phyloP scores from a whole-genome alignment of 495 filamentous ascomycete species.

The Talaromyces wortmannii region DNA sequence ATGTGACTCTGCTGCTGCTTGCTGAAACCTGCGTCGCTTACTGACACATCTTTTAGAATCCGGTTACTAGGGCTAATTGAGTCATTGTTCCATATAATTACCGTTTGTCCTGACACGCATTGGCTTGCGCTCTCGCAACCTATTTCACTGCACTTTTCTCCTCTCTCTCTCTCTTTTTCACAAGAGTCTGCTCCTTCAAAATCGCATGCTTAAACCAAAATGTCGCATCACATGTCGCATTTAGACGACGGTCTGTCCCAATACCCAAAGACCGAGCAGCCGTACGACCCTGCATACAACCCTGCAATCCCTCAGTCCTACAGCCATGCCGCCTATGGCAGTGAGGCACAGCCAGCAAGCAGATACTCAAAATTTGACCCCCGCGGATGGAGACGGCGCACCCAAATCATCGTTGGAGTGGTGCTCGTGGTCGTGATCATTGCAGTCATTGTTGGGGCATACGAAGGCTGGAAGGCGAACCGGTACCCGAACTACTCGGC shows the following conservation, averaged over 20 bases:
- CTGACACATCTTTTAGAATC: no score
- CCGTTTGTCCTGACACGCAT: no score
- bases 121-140: no score
- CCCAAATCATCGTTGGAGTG: conserved; percentile 27
- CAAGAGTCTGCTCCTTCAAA: no score
- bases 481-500: conserved; percentile 47
- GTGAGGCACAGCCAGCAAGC: background rate
- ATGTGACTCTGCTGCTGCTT: no score
- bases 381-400: conserved; percentile 40
- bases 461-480: conserved; percentile 37
- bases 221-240: background rate
- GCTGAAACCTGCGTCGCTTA: no score
- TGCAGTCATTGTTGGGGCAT: conserved; percentile 46
- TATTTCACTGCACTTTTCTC: no score
- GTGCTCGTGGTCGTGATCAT: conserved; percentile 35
- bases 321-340: background rate
- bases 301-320: background rate
- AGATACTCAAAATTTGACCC: conserved; percentile 34
- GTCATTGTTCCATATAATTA: no score
- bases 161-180: no score
- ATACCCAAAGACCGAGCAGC: background rate
- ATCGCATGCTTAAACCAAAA: background rate
- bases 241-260: background rate
- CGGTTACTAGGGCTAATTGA: no score
- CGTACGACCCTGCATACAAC: background rate